phyloP scores from a whole-genome alignment of 2,329 filamentous ascomycete species.

The Pyrenophora graminea region DNA sequence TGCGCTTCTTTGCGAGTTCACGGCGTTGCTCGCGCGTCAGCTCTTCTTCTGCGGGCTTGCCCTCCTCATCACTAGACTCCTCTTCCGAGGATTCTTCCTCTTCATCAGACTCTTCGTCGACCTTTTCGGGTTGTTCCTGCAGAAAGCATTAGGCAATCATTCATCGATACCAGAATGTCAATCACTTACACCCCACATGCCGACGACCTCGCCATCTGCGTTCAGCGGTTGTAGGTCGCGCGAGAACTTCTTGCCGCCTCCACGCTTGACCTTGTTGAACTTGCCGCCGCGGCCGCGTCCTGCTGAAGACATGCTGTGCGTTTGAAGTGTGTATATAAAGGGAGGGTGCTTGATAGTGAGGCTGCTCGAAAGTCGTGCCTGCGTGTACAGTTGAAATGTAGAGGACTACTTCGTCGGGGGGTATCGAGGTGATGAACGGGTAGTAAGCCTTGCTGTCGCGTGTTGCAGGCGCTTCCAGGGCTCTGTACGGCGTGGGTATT shows the following conservation, averaged over 20 bases:
- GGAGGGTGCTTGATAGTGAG: background rate
- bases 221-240: conserved; percentile 87
- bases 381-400: conserved; percentile 1
- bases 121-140: conserved; percentile 51
- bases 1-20: conserved; percentile 84
- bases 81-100: conserved; percentile 52
- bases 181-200: conserved; percentile 77
- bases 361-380: background rate
- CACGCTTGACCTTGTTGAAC: conserved; percentile 89
- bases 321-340: conserved; percentile 10
- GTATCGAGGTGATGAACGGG: no score
- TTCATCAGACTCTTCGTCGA: conserved; percentile 53
- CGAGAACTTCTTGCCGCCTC: conserved; percentile 95
- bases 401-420: background rate
- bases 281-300: conserved; percentile 83
- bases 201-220: conserved; percentile 82
- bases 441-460: conserved; percentile 1
- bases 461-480: background rate
- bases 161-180: background rate
- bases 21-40: conserved; percentile 86
- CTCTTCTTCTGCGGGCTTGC: conserved; percentile 55
- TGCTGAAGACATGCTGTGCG: conserved; percentile 56
- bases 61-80: conserved; percentile 49
- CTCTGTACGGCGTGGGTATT: conserved; percentile 3
- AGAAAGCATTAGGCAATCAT: conserved; percentile 21